Evolutionary conservation across 768 basidiomycete genomes (phyloP).

Genomic region (Exidia glandulosa): DNA sequence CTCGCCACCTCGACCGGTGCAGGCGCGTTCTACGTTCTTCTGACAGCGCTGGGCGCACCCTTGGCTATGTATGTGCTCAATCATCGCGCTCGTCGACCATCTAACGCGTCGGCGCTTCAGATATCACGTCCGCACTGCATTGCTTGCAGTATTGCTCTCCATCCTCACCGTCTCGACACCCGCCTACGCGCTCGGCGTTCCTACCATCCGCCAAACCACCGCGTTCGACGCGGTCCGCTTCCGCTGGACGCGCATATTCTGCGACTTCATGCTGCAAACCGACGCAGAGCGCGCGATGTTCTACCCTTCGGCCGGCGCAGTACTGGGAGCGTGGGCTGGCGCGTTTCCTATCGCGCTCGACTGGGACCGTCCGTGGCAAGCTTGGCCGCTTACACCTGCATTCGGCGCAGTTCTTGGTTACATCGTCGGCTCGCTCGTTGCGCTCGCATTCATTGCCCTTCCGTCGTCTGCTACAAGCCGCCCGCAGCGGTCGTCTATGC

Average conservation of each 20-base stretch:
- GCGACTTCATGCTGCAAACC: conserved; percentile 49
- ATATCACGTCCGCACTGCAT: conserved; percentile 46
- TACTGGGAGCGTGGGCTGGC: conserved; percentile 72
- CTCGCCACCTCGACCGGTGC: conserved; percentile 41
- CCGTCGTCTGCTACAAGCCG: not conserved
- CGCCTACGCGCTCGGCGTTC: conserved; percentile 56
- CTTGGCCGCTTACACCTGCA: conserved; percentile 74
- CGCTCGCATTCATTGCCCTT: conserved; percentile 34
- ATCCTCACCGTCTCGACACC: conserved; percentile 56
- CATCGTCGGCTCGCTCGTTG: conserved; percentile 44
- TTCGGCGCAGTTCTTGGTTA: conserved; percentile 63
- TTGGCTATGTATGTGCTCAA: conserved; percentile 35
- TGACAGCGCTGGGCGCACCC: conserved; percentile 71
- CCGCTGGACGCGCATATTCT: conserved; percentile 72
- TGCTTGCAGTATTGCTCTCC: conserved; percentile 59
- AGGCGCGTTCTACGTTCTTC: conserved; percentile 32
- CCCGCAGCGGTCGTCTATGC: too few species aligned
- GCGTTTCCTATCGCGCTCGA: conserved; percentile 81
- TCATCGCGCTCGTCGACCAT: not conserved
- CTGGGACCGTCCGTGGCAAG: conserved; percentile 98
- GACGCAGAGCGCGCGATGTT: conserved; percentile 67
- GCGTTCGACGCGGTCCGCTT: conserved; percentile 36
- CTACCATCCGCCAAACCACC: conserved; percentile 34
- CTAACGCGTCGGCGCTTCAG: conserved; percentile 21
- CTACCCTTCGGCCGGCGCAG: conserved; percentile 63